phyloP scores from a whole-genome alignment of 2,329 filamentous ascomycete species.

The Magnaporthiopsis incrustans region DNA sequence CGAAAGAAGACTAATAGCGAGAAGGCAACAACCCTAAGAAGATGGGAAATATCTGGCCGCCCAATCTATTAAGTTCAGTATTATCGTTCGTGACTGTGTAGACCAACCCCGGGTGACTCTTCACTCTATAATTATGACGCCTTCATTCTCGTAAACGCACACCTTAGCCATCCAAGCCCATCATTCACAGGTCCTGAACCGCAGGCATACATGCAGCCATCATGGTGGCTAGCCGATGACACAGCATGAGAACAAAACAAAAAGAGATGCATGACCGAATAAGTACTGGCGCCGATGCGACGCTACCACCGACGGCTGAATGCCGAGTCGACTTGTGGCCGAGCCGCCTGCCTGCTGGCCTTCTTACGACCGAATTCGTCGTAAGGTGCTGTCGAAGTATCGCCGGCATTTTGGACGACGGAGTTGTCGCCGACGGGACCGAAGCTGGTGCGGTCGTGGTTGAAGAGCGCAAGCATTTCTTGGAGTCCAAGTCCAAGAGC shows the following conservation, averaged over 20 bases:
- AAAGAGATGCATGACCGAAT: neutral
- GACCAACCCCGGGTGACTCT: neutral
- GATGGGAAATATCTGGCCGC: neutral
- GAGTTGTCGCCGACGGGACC: neutral
- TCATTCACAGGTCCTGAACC: neutral
- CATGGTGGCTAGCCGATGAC: neutral
- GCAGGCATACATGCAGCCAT: neutral
- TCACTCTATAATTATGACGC: neutral
- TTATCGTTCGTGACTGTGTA: neutral
- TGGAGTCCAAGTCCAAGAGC: conserved; percentile 80
- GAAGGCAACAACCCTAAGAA: neutral
- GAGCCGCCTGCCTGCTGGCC: neutral
- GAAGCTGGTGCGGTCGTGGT: conserved; percentile 41
- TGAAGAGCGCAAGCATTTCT: conserved; percentile 88
- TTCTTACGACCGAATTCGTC: neutral
- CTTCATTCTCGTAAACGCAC: neutral
- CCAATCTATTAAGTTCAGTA: neutral
- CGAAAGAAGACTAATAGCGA: neutral
- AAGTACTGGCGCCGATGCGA: neutral
- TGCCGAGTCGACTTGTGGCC: neutral
- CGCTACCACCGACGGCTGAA: neutral
- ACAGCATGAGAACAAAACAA: neutral
- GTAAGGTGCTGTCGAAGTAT: neutral
- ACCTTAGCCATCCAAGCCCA: neutral
- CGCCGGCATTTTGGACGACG: neutral